A percentile compares a stretch with the other conserved stretches of the same genome.
Conservation (phyloP, 768 basidiomycete species). For the Auriscalpium vulgare region DNA sequence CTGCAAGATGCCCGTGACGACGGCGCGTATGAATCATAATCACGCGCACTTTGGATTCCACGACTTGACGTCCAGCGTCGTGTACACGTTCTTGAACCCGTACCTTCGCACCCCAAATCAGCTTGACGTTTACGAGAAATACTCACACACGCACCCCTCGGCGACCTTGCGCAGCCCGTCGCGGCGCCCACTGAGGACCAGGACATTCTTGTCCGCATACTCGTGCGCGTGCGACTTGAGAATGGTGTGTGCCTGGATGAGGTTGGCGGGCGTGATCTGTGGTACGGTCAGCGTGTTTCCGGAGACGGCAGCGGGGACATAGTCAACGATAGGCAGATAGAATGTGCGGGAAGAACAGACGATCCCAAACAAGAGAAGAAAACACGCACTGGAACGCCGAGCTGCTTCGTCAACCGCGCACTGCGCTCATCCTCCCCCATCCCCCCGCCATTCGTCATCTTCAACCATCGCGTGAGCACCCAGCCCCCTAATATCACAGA, state of each 20-base stretch:
- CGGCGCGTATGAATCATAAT: no score
- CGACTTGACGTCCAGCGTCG: slow-evolving; percentile 73
- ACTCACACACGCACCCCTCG: slow-evolving; percentile 41
- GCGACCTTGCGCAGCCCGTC: slow-evolving; percentile 79
- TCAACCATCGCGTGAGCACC: background rate
- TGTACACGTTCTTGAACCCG: slow-evolving; percentile 78
- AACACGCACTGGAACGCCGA: slow-evolving; percentile 48
- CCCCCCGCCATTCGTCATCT: slow-evolving; percentile 89
- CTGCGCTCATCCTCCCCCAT: slow-evolving; percentile 57
- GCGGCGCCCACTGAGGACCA: slow-evolving; percentile 79
- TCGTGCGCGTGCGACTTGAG: slow-evolving; percentile 53
- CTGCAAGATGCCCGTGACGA: no score
- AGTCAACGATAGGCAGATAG: no score
- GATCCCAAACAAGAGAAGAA: slow-evolving; percentile 3
- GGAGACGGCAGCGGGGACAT: no score
- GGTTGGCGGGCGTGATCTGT: slow-evolving; percentile 64
- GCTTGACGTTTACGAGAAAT: no score
- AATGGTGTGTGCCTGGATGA: slow-evolving; percentile 88
- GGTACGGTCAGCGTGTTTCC: no score
- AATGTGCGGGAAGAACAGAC: no score
- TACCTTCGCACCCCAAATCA: slow-evolving; percentile 44
- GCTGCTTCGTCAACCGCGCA: slow-evolving; percentile 48
- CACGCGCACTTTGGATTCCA: slow-evolving; percentile 66
- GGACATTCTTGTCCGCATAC: slow-evolving; percentile 65
- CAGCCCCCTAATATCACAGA: background rate